Conservation (phyloP, 306 rosid genomes). For the Prunus mongolica region DNA sequence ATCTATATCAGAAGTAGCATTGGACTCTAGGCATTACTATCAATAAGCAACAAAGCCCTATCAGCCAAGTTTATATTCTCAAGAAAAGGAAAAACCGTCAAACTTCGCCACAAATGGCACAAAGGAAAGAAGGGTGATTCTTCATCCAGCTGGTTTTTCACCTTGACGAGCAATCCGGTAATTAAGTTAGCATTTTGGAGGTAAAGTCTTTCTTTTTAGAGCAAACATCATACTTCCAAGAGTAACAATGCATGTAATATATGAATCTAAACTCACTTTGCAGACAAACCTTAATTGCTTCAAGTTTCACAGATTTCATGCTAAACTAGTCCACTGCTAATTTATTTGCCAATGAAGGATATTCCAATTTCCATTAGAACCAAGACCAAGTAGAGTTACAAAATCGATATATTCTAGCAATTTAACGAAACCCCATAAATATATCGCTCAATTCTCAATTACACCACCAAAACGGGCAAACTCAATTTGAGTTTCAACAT, state of each 20-base stretch:
- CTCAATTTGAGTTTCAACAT: background rate
- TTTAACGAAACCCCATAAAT: background rate
- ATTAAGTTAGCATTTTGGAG: background rate
- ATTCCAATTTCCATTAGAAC: background rate
- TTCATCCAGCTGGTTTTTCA: background rate
- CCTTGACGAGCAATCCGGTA: background rate
- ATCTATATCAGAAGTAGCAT: background rate
- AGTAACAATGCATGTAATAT: background rate
- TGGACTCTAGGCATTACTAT: background rate
- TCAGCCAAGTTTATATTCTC: background rate
- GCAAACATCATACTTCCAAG: background rate
- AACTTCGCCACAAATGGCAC: background rate
- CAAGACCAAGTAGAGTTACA: background rate
- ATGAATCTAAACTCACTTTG: background rate
- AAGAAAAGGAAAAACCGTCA: background rate
- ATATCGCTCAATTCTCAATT: background rate
- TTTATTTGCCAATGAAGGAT: background rate
- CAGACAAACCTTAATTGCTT: background rate
- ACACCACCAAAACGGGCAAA: slow-evolving; percentile 1
- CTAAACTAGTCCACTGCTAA: background rate
- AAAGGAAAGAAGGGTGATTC: background rate
- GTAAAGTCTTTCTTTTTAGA: background rate
- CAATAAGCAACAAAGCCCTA: background rate
- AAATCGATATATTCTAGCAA: background rate
- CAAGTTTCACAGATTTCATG: background rate